Base-by-base conservation (phyloP, 192 early-diverging fungal genomes). In the Backusella macrospora region DNA sequence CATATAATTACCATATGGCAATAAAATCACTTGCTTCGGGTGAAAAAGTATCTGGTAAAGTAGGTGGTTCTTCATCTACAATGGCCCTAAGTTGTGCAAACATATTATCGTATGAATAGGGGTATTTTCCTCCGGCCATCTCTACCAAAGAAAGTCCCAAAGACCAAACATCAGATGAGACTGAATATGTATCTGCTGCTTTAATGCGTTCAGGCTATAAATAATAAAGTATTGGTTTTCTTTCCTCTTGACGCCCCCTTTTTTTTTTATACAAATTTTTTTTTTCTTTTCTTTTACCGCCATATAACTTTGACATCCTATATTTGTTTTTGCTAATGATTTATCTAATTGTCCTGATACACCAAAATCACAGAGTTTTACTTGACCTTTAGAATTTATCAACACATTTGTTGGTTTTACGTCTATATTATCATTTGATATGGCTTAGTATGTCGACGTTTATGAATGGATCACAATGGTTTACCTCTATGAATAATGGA, bases 301-400 rank as follows among this genome's bases (percentile, higher is more conserved):
- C 95, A 98, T 96, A 75, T 97, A 97, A 76, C 91, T 92, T 80
- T 97, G 93, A 70, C 94, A 96, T 14, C 96, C 96, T 39, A 96
- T 92, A 76, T 96, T 92, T 1, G 95, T 98, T 78, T 94, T 95
- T 45, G 96, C 96, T 78, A 94, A 80, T 12, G 94, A 96, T 77
- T 94, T 89, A 55, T 87, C 87, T 21, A 96, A 81, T 77, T 97
- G 91, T 26, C 95, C 95, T n/a, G 93, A 94, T 0, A 98, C 96
- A 59, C 96, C 96, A 87, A 98, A 98, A 80, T 98, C 96, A 82
- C 93, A 95, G 34, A 98, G 82, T 82, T 97, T 98, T 44, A 98
- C 91, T 71, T 97, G 88, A 68, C 96, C 96, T 69, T 86, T 76
- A 15, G 78, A 80, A 80, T 96, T 96, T 29, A 96, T 87, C 59